Evolutionary conservation across 306 rosid species (phyloP), one percentile per base, ranked within the genome.

Genomic region (Purshia tridentata): DNA sequence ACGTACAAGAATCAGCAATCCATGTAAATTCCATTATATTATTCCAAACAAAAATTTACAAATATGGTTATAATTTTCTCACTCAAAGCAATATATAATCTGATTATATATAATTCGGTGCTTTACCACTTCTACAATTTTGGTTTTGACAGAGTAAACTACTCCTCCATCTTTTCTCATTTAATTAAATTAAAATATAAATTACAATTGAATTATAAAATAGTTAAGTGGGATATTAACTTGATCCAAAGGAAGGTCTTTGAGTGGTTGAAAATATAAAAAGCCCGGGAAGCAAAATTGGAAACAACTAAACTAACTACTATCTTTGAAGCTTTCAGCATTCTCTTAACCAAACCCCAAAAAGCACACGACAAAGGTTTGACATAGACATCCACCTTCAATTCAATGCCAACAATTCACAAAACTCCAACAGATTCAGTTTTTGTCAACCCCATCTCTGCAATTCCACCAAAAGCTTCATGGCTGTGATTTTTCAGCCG

Each of bases 291-390:
- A 78, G 23, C 11, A 35, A 14, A 37, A 49, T 6, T 11, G 22
- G 9, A n/a, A 8, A 54, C 65, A 57, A 67, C 72, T 59, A 75
- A 29, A 74, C 78, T 46, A 84, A 84, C 88, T 59, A 62, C 72
- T 57, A 11, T 75, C 72, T 73, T 84, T 81, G 97, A 91, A 85
- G 71, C 71, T 81, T 84, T 86, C 98, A 85, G 86, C 85, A 29
- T 29, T 29, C 35, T 29, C 35, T 29, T 29, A 4, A 84, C 49
- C 75, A 69, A 80, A 61, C 80, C 50, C 70, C 86, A 65, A 70
- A 77, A 57, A 13, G 57, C 82, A 46, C 81, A 72, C 73, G 83
- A 74, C 80, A 76, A 79, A 47, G 40, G 40, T 20, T n/a, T 29
- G 12, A 42, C 46, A 40, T 48, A 66, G 65, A 78, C 57, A 53